Evolutionary conservation across 2,329 filamentous ascomycete species (phyloP).

Genomic region (Amphichorda felina): DNA sequence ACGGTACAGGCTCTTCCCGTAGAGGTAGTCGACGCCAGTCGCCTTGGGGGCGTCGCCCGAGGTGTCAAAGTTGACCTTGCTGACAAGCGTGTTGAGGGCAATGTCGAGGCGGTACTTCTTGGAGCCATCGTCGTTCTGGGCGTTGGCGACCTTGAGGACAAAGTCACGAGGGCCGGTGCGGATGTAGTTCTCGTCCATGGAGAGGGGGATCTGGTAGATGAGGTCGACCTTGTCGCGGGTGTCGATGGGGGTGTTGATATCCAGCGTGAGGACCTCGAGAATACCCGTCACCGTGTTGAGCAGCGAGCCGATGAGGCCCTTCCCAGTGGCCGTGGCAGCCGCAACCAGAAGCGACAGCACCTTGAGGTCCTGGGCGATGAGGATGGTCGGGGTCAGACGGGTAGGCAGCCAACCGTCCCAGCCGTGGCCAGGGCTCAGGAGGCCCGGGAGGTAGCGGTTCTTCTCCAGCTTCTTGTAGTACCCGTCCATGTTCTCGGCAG

Average conservation of each 20-base stretch:
- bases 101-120: slow-evolving; percentile 26
- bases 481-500: slow-evolving; percentile 43
- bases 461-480: slow-evolving; percentile 47
- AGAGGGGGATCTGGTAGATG: slow-evolving; percentile 37
- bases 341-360: slow-evolving; percentile 24
- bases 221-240: slow-evolving; percentile 20
- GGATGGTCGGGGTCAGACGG: slow-evolving; percentile 25
- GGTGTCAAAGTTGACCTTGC: slow-evolving; percentile 9
- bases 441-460: slow-evolving; percentile 28
- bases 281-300: slow-evolving; percentile 4
- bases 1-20: slow-evolving; percentile 24
- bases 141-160: slow-evolving; percentile 32
- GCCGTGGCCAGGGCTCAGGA: slow-evolving; percentile 7
- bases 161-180: slow-evolving; percentile 39
- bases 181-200: slow-evolving; percentile 14
- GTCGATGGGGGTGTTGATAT: slow-evolving; percentile 34
- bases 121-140: slow-evolving; percentile 29
- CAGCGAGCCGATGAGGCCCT: slow-evolving; percentile 7
- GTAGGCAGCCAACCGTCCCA: slow-evolving; percentile 19
- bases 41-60: slow-evolving; percentile 16
- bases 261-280: slow-evolving; percentile 20
- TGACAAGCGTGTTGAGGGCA: slow-evolving; percentile 23
- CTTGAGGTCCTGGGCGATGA: slow-evolving; percentile 31
- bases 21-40: slow-evolving; percentile 25
- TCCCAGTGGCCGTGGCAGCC: slow-evolving; percentile 11